Percentiles rank a stretch among this genome's conserved stretches.
Conservation (phyloP, 345 rosid species). For the Salix viminalis region DNA sequence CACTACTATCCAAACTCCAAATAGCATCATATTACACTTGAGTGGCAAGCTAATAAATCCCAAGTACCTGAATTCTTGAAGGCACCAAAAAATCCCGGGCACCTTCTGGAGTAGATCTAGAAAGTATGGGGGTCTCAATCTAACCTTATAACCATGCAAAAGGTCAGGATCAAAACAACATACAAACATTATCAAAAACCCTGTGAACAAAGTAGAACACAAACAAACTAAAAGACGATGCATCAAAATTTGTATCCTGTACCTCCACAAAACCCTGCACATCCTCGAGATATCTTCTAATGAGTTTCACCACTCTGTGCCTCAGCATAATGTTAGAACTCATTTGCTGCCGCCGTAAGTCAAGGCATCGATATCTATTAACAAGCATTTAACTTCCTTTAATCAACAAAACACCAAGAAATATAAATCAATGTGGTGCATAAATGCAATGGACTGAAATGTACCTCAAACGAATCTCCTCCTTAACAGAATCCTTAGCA, state of each 20-base stretch:
- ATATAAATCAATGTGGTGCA: background rate
- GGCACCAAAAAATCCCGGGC: conserved; percentile 97
- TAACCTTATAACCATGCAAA: conserved; percentile 50
- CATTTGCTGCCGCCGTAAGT: conserved; percentile 92
- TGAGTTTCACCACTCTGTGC: conserved; percentile 81
- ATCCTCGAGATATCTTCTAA: conserved; percentile 84
- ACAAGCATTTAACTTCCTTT: background rate
- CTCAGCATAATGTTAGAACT: conserved; percentile 65
- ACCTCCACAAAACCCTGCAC: conserved; percentile 88
- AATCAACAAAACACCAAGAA: background rate
- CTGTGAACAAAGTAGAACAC: background rate
- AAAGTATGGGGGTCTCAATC: conserved; percentile 97
- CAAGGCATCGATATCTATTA: conserved; percentile 81
- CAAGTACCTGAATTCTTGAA: conserved; percentile 86
- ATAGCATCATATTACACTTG: background rate
- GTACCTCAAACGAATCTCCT: conserved; percentile 90
- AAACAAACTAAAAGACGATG: background rate
- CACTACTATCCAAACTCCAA: background rate
- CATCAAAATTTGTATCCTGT: conserved; percentile 6
- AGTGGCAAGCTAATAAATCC: conserved; percentile 1
- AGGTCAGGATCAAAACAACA: conserved; percentile 35
- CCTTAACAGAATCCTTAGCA: conserved; percentile 67
- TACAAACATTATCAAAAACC: background rate
- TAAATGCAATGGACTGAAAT: background rate
- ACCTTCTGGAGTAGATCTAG: conserved; percentile 97